These are phyloP conservation scores for Euclidium syriacum DNA, from an alignment of 345 rosid genomes.

Conservation along the genomic window DNA sequence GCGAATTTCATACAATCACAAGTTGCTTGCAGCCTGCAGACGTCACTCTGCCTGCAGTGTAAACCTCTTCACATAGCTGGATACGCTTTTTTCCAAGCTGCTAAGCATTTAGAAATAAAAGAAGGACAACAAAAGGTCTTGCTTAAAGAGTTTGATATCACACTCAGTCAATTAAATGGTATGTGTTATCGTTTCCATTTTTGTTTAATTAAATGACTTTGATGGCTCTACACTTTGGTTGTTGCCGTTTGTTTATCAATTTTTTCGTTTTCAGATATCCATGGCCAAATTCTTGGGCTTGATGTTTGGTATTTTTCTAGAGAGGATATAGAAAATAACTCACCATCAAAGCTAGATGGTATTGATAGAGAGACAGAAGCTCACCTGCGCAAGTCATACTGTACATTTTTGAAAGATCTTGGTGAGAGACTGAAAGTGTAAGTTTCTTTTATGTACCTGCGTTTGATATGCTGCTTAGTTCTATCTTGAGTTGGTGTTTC, in stretches of 20 bases:
- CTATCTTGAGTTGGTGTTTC: not conserved
- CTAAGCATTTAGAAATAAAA: conserved; percentile 69
- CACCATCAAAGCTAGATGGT: conserved; percentile 83
- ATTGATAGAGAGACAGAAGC: conserved; percentile 76
- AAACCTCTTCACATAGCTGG: conserved; percentile 93
- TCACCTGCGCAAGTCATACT: conserved; percentile 70
- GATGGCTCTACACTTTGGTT: too few species aligned
- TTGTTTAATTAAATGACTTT: not conserved
- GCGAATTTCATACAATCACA: conserved; percentile 36
- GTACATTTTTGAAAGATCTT: conserved; percentile 64
- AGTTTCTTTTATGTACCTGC: conserved; percentile 26
- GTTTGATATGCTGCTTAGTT: not conserved
- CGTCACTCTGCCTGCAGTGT: conserved; percentile 93
- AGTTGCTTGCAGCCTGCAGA: conserved; percentile 76
- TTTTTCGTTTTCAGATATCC: conserved; percentile 55
- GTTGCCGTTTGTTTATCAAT: not conserved
- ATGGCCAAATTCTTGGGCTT: conserved; percentile 73
- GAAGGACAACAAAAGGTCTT: conserved; percentile 75
- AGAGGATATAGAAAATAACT: conserved; percentile 68
- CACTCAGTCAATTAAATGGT: conserved; percentile 73
- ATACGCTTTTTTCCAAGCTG: conserved; percentile 86
- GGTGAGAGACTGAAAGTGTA: conserved; percentile 78
- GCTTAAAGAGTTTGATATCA: conserved; percentile 81
- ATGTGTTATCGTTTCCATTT: too few species aligned
- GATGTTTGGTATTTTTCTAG: conserved; percentile 67